Evolutionary conservation across 139 green algal species (phyloP).

Genomic region (Picochlorum sp.): DNA sequence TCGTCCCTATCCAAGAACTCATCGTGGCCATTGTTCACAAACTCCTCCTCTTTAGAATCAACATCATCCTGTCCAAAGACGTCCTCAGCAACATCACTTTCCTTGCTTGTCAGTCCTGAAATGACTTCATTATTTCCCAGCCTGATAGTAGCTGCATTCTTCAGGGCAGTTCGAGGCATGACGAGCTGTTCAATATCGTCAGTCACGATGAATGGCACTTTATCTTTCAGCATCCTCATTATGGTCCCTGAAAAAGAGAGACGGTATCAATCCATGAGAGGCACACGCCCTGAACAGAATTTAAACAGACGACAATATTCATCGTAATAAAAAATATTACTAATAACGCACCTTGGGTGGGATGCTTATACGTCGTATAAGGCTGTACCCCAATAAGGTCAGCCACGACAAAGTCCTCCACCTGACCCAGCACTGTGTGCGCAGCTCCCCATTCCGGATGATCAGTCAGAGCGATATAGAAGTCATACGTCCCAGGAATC

Average conservation of each 20-base stretch:
- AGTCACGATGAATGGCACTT: not conserved
- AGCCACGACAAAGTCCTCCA: conserved; percentile 1
- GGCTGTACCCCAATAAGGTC: conserved; percentile 4
- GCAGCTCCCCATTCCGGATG: conserved; percentile 31
- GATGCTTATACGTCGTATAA: not conserved
- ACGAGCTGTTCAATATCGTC: not conserved
- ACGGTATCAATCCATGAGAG: not conserved
- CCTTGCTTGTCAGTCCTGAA: not conserved
- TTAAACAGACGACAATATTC: not conserved
- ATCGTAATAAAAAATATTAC: not conserved
- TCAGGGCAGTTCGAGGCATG: not conserved
- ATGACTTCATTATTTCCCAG: too few relatives aligned
- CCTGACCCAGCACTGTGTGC: conserved; percentile 26
- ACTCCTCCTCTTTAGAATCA: not conserved
- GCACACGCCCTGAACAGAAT: not conserved
- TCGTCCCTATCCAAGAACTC: not conserved
- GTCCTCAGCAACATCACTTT: not conserved
- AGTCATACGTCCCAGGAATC: conserved; percentile 37
- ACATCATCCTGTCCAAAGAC: not conserved
- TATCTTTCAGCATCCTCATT: conserved; percentile 5
- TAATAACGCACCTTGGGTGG: too few relatives aligned
- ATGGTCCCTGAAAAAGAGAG: too few relatives aligned
- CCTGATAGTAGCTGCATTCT: too few relatives aligned
- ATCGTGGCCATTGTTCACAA: not conserved
- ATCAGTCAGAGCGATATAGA: conserved; percentile 35